Percentiles rank a stretch among this genome's conserved stretches.
phyloP scores from a whole-genome alignment of 2,329 filamentous ascomycete genomes.

The Epichloe scottii region DNA sequence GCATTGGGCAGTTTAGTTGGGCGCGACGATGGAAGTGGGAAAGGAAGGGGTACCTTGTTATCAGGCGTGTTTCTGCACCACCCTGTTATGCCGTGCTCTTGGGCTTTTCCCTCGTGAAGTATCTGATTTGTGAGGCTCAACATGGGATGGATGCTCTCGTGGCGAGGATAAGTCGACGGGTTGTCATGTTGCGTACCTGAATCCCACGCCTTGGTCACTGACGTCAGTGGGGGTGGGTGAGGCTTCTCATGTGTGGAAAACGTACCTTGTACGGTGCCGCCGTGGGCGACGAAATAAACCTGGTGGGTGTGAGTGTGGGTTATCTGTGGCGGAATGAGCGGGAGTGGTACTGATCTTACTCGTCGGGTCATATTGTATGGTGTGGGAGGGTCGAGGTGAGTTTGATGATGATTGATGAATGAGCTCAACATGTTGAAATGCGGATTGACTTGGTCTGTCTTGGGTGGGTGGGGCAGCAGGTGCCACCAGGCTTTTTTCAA shows the following conservation, averaged over 20 bases:
- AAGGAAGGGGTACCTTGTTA: conserved; percentile 31
- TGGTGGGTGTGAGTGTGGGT: conserved; percentile 13
- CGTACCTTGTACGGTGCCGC: conserved; percentile 53
- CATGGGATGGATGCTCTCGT: too few relatives aligned
- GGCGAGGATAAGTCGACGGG: neutral
- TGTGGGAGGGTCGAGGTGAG: neutral
- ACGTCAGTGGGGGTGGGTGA: conserved; percentile 13
- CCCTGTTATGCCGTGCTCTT: conserved; percentile 38
- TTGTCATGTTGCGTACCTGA: conserved; percentile 27
- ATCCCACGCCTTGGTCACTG: conserved; percentile 39
- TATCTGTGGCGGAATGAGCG: neutral
- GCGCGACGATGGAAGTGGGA: neutral
- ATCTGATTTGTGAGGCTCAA: conserved; percentile 20
- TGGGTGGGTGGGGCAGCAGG: neutral
- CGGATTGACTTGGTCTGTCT: too few relatives aligned
- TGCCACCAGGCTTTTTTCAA: too few relatives aligned
- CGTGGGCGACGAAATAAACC: conserved; percentile 54
- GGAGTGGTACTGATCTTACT: conserved; percentile 11
- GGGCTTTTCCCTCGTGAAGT: conserved; percentile 42
- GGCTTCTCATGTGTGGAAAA: neutral
- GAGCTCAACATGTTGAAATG: too few relatives aligned
- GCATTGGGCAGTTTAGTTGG: neutral
- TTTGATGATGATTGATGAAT: neutral
- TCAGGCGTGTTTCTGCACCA: conserved; percentile 49
- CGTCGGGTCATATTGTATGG: conserved; percentile 20